Conservation (phyloP, 805 yeast genomes). For the Metschnikowia lachancei region DNA sequence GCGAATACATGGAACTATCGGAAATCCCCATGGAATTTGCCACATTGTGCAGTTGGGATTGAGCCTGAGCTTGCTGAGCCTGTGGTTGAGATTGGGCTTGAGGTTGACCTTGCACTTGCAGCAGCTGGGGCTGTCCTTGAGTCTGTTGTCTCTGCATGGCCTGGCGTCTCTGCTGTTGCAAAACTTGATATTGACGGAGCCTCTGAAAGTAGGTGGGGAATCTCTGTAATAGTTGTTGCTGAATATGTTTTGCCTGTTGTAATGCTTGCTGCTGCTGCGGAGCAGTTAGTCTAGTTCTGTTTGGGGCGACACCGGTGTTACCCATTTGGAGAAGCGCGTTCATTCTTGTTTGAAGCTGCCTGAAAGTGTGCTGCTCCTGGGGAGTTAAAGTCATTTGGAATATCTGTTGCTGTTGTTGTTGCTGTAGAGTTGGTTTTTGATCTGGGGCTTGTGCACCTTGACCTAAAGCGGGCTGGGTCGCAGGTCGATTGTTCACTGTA, state of each 20-base stretch:
- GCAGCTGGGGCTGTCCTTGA: constrained; percentile 15
- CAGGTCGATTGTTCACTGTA: constrained; percentile 13
- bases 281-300: constrained; percentile 38
- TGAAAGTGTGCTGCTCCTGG: constrained; percentile 42
- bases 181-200: constrained; percentile 35
- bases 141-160: constrained; percentile 21
- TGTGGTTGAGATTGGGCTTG: constrained; percentile 10
- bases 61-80: background rate
- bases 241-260: constrained; percentile 40
- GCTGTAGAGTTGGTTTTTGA: constrained; percentile 30
- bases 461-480: constrained; percentile 14
- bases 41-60: constrained; percentile 12
- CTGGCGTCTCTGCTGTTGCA: constrained; percentile 26
- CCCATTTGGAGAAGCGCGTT: constrained; percentile 43
- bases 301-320: constrained; percentile 43
- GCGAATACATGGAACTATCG: constrained; percentile 11
- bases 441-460: constrained; percentile 7
- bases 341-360: constrained; percentile 40
- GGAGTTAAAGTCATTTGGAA: constrained; percentile 41
- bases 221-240: constrained; percentile 36
- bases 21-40: constrained; percentile 7
- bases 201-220: constrained; percentile 39
- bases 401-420: constrained; percentile 39
- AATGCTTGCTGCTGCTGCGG: constrained; percentile 46
- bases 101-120: constrained; percentile 12